Evolutionary conservation across 129 eudicot genomes (phyloP).

Genomic region (Centrapalus pauciflorus): DNA sequence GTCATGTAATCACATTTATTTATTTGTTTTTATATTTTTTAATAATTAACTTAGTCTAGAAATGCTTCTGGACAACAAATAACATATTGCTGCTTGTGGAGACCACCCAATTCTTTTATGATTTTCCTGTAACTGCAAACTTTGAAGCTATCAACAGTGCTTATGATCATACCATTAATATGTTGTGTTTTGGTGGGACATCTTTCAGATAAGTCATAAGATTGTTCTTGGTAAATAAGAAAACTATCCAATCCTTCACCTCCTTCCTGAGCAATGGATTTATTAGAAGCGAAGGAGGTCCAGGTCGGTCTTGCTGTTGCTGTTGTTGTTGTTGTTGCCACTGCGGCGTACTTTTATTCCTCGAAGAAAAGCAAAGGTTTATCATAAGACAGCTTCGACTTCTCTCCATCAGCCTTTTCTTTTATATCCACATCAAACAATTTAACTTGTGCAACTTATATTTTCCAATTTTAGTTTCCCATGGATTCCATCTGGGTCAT

Average conservation of each 20-base stretch:
- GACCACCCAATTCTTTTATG: background rate
- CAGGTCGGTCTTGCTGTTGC: constrained; percentile 76
- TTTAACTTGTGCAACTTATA: background rate
- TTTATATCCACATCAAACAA: background rate
- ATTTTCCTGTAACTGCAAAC: background rate
- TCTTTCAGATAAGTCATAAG: constrained; percentile 23
- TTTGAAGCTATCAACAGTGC: background rate
- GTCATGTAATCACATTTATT: background rate
- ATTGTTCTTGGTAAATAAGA: background rate
- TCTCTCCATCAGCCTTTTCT: background rate
- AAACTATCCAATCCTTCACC: background rate
- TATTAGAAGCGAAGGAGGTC: constrained; percentile 54
- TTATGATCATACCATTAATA: background rate
- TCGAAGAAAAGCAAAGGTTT: constrained; percentile 83
- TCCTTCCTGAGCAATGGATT: constrained; percentile 43
- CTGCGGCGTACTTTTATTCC: constrained; percentile 54
- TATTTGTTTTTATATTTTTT: background rate
- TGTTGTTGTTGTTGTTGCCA: constrained; percentile 62
- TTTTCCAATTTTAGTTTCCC: background rate
- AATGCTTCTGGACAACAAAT: constrained; percentile 7
- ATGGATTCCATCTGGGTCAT: background rate
- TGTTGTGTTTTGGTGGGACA: constrained; percentile 11
- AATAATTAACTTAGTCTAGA: background rate
- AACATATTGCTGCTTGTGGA: constrained; percentile 6
- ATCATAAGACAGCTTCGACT: background rate